phyloP scores from a whole-genome alignment of 2,329 filamentous ascomycete genomes.

The Pezicula neosporulosa region DNA sequence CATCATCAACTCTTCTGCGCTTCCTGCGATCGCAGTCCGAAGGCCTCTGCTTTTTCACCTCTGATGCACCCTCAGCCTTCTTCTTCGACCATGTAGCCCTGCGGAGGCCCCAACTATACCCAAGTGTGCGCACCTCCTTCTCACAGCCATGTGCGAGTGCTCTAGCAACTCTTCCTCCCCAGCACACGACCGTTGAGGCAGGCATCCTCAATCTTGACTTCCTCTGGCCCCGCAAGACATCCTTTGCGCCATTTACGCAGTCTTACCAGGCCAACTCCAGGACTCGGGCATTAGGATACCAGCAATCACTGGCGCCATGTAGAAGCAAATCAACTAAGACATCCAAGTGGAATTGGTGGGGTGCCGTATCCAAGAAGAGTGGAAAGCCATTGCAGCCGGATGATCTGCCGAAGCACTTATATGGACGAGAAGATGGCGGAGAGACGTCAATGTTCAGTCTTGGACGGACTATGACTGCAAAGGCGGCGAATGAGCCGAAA shows the following conservation, averaged over 20 bases:
- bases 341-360: conserved; percentile 20
- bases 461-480: conserved; percentile 67
- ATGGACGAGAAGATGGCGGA: conserved; percentile 53
- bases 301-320: conserved; percentile 9
- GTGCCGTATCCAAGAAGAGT: conserved; percentile 11
- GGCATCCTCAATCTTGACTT: conserved; percentile 23
- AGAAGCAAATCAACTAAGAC: conserved; percentile 15
- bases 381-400: conserved; percentile 45
- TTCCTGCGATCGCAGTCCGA: conserved; percentile 72
- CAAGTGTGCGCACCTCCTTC: conserved; percentile 1
- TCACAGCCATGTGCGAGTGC: conserved; percentile 13
- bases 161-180: conserved; percentile 15
- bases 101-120: conserved; percentile 8
- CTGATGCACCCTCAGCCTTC: conserved; percentile 30
- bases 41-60: conserved; percentile 46
- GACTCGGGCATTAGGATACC: conserved; percentile 4
- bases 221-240: conserved; percentile 15
- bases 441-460: conserved; percentile 64
- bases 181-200: conserved; percentile 16
- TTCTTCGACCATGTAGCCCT: conserved; percentile 20
- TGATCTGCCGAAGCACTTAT: conserved; percentile 50
- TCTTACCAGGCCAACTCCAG: not conserved
- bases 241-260: conserved; percentile 2
- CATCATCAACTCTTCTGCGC: conserved; percentile 58
- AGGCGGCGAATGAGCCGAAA: conserved; percentile 79